Conservation (phyloP, 495 filamentous ascomycete species). For the Penicillium tannophilum region DNA sequence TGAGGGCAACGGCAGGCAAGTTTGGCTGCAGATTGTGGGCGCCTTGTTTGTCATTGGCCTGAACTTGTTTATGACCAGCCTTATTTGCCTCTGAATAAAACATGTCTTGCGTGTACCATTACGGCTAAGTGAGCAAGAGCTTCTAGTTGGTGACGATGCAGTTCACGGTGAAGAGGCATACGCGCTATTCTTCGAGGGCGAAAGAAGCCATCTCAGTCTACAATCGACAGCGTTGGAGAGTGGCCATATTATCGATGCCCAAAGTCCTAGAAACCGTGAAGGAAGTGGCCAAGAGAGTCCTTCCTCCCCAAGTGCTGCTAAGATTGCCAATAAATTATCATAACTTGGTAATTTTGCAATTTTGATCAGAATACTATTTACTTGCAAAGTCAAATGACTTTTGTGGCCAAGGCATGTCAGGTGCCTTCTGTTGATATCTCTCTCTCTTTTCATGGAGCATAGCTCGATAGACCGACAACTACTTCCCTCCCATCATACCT, state of each 20-base stretch:
- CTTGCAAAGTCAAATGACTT: too few relatives aligned
- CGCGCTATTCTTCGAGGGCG: background rate
- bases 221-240: background rate
- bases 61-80: constrained; percentile 56
- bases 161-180: background rate
- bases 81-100: constrained; percentile 58
- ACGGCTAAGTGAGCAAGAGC: background rate
- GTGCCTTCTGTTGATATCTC: too few relatives aligned
- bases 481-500: too few relatives aligned
- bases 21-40: constrained; percentile 56
- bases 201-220: background rate
- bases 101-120: constrained; percentile 49
- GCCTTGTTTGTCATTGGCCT: constrained; percentile 58
- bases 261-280: too few relatives aligned
- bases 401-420: too few relatives aligned
- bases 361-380: too few relatives aligned
- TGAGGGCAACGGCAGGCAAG: constrained; percentile 53
- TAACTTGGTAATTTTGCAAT: too few relatives aligned
- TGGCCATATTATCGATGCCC: background rate
- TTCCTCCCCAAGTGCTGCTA: too few relatives aligned
- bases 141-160: background rate
- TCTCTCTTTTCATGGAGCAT: too few relatives aligned
- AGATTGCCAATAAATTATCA: too few relatives aligned
- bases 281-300: too few relatives aligned
- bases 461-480: too few relatives aligned